Evolutionary conservation across 2,329 filamentous ascomycete species (phyloP), one percentile per base, ranked within the genome.

Genomic region (Elsinoe australis): DNA sequence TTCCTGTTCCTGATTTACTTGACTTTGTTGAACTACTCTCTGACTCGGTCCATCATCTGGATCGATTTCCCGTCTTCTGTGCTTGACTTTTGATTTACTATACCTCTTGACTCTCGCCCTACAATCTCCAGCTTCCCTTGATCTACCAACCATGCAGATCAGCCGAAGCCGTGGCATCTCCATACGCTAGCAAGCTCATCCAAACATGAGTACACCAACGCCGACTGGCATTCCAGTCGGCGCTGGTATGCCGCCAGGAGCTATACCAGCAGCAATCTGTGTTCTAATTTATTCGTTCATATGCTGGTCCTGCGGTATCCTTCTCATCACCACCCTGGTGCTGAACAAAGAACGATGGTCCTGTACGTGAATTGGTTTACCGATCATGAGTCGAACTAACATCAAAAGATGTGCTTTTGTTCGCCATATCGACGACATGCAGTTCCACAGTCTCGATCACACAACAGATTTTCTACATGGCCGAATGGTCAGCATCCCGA

Each of bases 241-340:
- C 39, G 39, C 24, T 18, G 39, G 39, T 44, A 44, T 44, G 39
- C 39, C 39, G 31, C 14, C 39, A 5, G 44, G 21, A 17, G 38
- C 47, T n/a, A 29, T 53, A 10, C 49, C 45, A 21, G 51, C 47
- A 22, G 52, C 52, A 3, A 41, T 52, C n/a, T 47, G 46, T 33
- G 52, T 55, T 4, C 29, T 55, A 28, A 15, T 51, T 8, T 49
- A 51, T 15, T 53, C 54, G 8, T 32, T 55, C 28, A 22, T 55
- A 5, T 55, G 51, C 26, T 39, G 54, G 34, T 38, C 44, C 3
- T 35, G 36, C 6, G 49, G 49, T 31, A 14, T 55, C 2, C 26
- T 54, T 12, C 49, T 53, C 8, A 44, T 53, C 14, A 28, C 34
- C 2, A 50, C 50, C 21, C 36, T 55, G 9, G 24, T 36, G n/a